Evolutionary conservation across 2,329 filamentous ascomycete genomes (phyloP).

Genomic region (Colletotrichum zoysiae): DNA sequence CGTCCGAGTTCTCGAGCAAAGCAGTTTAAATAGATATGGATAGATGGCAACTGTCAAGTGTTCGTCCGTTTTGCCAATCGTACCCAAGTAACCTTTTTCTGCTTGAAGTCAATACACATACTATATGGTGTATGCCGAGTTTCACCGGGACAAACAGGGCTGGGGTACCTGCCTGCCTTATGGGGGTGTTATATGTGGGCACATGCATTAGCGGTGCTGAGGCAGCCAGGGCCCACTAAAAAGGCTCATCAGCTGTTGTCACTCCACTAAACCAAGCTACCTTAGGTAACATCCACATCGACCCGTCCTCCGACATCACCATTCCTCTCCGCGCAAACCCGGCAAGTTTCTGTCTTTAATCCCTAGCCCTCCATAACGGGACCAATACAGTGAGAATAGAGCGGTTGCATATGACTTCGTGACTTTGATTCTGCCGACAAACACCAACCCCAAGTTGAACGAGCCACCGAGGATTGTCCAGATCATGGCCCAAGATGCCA

Average conservation of each 20-base stretch:
- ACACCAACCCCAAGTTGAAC: not conserved
- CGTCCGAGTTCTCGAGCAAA: not conserved
- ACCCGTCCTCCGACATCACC: not conserved
- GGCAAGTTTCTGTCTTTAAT: too few relatives aligned
- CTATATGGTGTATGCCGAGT: not conserved
- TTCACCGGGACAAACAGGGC: not conserved
- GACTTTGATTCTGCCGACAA: not conserved
- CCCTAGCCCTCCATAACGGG: not conserved
- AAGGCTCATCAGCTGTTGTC: conserved; percentile 13
- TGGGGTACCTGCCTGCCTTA: not conserved
- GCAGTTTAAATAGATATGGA: not conserved
- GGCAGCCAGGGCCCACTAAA: not conserved
- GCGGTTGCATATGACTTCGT: not conserved
- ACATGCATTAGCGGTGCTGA: conserved; percentile 15
- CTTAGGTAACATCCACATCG: not conserved
- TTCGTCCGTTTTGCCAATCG: not conserved
- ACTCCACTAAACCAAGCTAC: not conserved
- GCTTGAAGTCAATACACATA: not conserved
- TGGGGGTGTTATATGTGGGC: not conserved
- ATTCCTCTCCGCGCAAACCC: not conserved
- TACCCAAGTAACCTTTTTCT: not conserved
- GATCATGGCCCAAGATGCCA: conserved; percentile 52
- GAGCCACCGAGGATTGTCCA: not conserved
- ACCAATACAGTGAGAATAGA: too few relatives aligned
- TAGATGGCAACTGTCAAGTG: not conserved